A percentile compares a stretch with the other conserved stretches of the same genome.
Conservation (phyloP, 2,329 filamentous ascomycete species). For the Thielaviopsis punctulata region DNA sequence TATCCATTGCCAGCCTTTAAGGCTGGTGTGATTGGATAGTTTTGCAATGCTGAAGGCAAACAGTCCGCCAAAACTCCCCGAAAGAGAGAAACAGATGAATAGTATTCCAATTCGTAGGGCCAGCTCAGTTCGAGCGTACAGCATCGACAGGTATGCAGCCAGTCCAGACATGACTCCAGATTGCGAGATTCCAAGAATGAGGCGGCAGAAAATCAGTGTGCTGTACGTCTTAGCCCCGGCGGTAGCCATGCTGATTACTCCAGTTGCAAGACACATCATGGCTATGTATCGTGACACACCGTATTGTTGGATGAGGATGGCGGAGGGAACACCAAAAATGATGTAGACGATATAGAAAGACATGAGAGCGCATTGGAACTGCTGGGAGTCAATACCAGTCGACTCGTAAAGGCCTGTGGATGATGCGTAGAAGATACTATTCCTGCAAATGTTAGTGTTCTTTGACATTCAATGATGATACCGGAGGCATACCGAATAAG, state of each 20-base stretch:
- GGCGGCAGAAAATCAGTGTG: background rate
- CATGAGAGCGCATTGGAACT: background rate
- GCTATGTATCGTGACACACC: background rate
- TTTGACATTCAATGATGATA: background rate
- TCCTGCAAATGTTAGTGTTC: background rate
- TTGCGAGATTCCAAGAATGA: background rate
- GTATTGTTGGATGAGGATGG: background rate
- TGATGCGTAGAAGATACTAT: background rate
- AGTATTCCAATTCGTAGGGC: background rate
- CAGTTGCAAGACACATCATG: background rate
- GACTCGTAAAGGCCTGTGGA: background rate
- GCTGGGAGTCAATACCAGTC: background rate
- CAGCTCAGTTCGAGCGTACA: background rate
- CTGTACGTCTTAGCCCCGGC: background rate
- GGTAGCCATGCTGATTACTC: background rate
- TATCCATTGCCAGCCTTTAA: slow-evolving; percentile 1
- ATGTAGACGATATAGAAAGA: background rate
- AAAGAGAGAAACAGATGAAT: background rate
- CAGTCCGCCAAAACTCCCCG: background rate
- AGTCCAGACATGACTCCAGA: background rate
- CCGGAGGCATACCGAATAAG: background rate
- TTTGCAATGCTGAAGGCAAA: background rate
- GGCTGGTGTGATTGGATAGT: background rate
- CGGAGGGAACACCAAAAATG: background rate
- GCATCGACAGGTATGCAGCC: background rate